Percentiles rank a stretch among this genome's conserved stretches.
Evolutionary conservation across 768 basidiomycete species (phyloP).

Genomic region (Clitopilus hobsonii): DNA sequence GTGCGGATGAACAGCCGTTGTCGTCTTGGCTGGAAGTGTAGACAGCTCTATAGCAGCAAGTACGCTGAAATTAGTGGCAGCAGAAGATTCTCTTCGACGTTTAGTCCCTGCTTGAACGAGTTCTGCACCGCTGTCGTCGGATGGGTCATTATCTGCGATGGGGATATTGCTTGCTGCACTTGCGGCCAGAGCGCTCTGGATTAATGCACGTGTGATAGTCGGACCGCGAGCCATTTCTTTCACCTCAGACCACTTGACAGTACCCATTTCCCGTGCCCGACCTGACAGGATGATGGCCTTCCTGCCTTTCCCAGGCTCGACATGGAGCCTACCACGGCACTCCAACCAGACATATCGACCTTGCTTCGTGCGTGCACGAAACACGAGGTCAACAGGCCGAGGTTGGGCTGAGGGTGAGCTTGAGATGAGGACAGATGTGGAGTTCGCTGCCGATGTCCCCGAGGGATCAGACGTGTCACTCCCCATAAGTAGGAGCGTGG

Average conservation of each 20-base stretch:
- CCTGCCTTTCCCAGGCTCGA: slow-evolving; percentile 90
- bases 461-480: slow-evolving; percentile 11
- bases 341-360: slow-evolving; percentile 84
- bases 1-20: neutral
- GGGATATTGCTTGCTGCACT: neutral
- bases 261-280: slow-evolving; percentile 63
- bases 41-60: neutral
- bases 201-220: slow-evolving; percentile 7
- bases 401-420: slow-evolving; percentile 22
- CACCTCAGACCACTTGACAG: slow-evolving; percentile 57
- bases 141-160: neutral
- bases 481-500: slow-evolving; percentile 17
- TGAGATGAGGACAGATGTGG: neutral
- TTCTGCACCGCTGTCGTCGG: neutral
- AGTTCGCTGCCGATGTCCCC: neutral
- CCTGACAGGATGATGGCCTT: slow-evolving; percentile 93
- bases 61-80: neutral
- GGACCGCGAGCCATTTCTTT: slow-evolving; percentile 43
- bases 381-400: slow-evolving; percentile 76
- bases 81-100: neutral
- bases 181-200: neutral
- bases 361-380: slow-evolving; percentile 69
- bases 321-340: slow-evolving; percentile 80
- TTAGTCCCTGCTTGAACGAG: neutral
- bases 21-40: neutral